phyloP scores from a whole-genome alignment of 768 basidiomycete species.

The Ramaria rubella region DNA sequence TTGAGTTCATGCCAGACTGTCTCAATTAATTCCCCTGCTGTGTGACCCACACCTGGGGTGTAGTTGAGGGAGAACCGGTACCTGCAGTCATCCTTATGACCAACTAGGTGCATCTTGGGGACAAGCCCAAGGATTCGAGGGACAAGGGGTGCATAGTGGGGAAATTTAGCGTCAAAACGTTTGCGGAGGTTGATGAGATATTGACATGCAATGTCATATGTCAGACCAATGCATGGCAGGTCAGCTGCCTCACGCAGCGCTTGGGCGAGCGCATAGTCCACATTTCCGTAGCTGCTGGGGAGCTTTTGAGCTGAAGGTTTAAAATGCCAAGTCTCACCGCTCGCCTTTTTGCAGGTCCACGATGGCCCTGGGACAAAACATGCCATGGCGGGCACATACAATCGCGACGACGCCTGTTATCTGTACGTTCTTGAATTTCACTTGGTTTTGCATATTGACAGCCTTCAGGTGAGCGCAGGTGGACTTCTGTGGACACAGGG shows the following conservation, averaged over 20 bases:
- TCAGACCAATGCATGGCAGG: background rate
- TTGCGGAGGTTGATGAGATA: background rate
- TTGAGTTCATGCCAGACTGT: conserved; percentile 15
- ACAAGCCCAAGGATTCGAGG: conserved; percentile 14
- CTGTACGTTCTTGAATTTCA: conserved; percentile 1
- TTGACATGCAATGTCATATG: conserved; percentile 7
- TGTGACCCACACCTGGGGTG: conserved; percentile 16
- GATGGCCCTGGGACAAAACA: conserved; percentile 11
- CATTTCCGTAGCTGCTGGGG: background rate
- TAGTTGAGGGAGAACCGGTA: background rate
- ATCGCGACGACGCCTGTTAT: conserved; percentile 13
- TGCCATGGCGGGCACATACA: conserved; percentile 14
- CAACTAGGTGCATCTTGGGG: conserved; percentile 3
- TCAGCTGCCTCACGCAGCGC: background rate
- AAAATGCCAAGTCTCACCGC: conserved; percentile 15
- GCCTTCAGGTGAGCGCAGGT: conserved; percentile 11
- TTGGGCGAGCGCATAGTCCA: background rate
- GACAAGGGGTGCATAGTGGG: conserved; percentile 5
- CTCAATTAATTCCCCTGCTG: conserved; percentile 27
- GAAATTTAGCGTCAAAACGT: conserved; percentile 6
- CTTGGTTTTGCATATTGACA: conserved; percentile 5
- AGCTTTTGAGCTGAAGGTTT: background rate
- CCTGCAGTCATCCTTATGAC: background rate
- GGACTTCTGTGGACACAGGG: conserved; percentile 14
- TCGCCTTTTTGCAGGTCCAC: conserved; percentile 28